Evolutionary conservation across 257 asterid species (phyloP).

Genomic region (Euphrasia confusa): DNA sequence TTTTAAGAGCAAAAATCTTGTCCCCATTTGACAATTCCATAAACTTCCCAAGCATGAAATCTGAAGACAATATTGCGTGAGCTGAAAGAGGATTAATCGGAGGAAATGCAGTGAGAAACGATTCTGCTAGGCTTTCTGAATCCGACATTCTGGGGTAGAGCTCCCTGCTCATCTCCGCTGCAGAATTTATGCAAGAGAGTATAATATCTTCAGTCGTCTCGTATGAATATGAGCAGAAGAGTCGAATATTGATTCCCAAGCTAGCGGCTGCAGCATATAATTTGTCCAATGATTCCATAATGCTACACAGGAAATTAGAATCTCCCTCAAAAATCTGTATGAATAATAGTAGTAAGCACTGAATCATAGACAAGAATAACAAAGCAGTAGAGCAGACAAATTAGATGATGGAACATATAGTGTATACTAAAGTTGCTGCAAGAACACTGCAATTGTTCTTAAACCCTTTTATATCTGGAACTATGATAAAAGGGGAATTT

Average conservation of each 20-base stretch:
- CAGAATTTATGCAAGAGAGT: slow-evolving; percentile 64
- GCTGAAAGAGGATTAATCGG: slow-evolving; percentile 90
- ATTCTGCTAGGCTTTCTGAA: slow-evolving; percentile 82
- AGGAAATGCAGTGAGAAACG: slow-evolving; percentile 85
- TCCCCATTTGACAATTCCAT: slow-evolving; percentile 50
- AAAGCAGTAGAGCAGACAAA: slow-evolving; percentile 12
- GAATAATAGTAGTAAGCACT: slow-evolving; percentile 19
- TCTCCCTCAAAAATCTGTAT: slow-evolving; percentile 93
- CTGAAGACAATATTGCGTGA: slow-evolving; percentile 83
- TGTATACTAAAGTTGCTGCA: slow-evolving; percentile 11
- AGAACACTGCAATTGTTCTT: slow-evolving; percentile 18
- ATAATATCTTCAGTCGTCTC: slow-evolving; percentile 82
- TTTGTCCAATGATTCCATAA: slow-evolving; percentile 93
- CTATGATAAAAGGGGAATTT: slow-evolving; percentile 13
- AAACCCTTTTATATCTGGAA: slow-evolving; percentile 7
- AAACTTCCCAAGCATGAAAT: slow-evolving; percentile 53
- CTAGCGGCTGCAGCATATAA: slow-evolving; percentile 94
- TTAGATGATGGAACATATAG: slow-evolving; percentile 16
- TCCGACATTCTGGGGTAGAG: slow-evolving; percentile 67
- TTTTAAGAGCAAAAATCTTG: slow-evolving; percentile 51
- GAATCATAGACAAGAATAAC: slow-evolving; percentile 20
- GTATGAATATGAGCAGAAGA: slow-evolving; percentile 69
- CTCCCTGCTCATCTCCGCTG: slow-evolving; percentile 44
- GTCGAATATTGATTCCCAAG: slow-evolving; percentile 78
- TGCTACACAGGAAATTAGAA: slow-evolving; percentile 48